Conservation (phyloP, 805 yeast genomes). For the Metschnikowia cerradonensis region DNA sequence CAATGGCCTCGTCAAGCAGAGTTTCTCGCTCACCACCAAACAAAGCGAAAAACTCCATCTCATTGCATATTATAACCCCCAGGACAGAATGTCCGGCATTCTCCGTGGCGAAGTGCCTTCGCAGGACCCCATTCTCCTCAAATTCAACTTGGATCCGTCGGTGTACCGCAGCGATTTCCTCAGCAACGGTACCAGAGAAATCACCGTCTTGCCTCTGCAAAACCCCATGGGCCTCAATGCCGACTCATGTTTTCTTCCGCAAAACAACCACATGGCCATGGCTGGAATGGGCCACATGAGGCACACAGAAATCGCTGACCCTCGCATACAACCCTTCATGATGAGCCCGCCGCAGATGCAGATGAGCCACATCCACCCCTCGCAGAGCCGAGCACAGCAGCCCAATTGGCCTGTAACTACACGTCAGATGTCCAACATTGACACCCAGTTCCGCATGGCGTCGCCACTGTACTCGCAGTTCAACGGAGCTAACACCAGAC, state of each 20-base stretch:
- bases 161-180: constrained; percentile 11
- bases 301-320: background rate
- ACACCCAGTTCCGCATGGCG: background rate
- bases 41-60: constrained; percentile 55
- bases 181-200: constrained; percentile 3
- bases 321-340: background rate
- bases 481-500: background rate
- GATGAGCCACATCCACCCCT: background rate
- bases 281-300: background rate
- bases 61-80: constrained; percentile 44
- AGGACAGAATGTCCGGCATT: constrained; percentile 18
- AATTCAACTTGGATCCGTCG: constrained; percentile 19
- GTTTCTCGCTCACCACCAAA: constrained; percentile 53
- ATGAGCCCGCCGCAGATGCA: background rate
- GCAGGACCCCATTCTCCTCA: constrained; percentile 22
- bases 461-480: background rate
- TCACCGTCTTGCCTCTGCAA: constrained; percentile 2
- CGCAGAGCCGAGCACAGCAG: background rate
- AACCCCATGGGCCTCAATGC: background rate
- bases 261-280: background rate
- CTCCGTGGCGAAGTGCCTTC: constrained; percentile 19
- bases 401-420: background rate
- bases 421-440: background rate
- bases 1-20: constrained; percentile 61
- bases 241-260: background rate